These are phyloP conservation scores for Mycena venus DNA, from an alignment of 768 basidiomycete species.

Conservation along the genomic window DNA sequence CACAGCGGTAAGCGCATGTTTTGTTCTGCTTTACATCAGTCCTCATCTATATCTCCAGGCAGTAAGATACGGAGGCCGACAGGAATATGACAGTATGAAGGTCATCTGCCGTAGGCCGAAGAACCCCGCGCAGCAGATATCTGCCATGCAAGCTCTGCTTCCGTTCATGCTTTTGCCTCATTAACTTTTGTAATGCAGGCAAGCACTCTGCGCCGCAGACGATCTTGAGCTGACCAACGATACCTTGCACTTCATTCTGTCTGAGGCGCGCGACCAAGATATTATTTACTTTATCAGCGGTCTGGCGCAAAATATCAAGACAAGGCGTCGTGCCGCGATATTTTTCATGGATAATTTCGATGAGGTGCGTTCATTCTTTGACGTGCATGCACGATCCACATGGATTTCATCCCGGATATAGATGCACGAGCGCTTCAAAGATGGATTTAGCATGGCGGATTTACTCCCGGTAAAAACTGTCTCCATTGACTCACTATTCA, in stretches of 20 bases:
- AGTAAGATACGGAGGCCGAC: conserved; percentile 7
- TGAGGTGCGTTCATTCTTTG: conserved; percentile 44
- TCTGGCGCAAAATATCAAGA: conserved; percentile 57
- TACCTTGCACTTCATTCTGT: conserved; percentile 60
- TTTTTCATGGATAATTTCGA: conserved; percentile 68
- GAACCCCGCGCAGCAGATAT: conserved; percentile 23
- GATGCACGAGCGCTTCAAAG: conserved; percentile 26
- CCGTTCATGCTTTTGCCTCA: conserved; percentile 13
- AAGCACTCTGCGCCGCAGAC: conserved; percentile 63
- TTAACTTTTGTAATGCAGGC: conserved; percentile 38
- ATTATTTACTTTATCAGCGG: conserved; percentile 60
- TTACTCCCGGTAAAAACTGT: conserved; percentile 21
- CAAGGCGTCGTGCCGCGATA: conserved; percentile 55
- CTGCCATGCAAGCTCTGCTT: conserved; percentile 32
- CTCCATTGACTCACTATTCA: conserved; percentile 1
- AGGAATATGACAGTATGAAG: conserved; percentile 24
- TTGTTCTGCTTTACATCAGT: neutral
- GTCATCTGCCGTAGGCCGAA: conserved; percentile 12
- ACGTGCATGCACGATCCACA: conserved; percentile 12
- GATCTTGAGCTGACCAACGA: conserved; percentile 59
- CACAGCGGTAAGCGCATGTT: conserved; percentile 22
- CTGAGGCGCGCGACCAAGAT: conserved; percentile 54
- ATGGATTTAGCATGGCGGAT: conserved; percentile 27
- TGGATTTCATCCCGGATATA: conserved; percentile 27
- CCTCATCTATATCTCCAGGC: conserved; percentile 10